Evolutionary conservation across 495 filamentous ascomycete genomes (phyloP).

Genomic region (Penicillium alfredii): DNA sequence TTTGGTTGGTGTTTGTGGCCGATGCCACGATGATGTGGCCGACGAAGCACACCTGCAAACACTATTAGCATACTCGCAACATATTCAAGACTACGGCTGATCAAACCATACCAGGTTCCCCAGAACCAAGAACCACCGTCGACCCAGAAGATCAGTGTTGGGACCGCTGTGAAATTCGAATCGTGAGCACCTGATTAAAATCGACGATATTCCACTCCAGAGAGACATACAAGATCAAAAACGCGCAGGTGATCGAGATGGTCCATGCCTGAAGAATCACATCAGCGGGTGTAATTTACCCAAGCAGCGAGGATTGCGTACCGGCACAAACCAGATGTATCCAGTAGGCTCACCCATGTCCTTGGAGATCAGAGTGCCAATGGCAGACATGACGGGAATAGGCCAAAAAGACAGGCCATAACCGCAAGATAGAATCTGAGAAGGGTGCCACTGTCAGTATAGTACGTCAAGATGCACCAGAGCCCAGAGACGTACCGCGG

Average conservation of each 20-base stretch:
- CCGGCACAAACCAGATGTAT: conserved; percentile 23
- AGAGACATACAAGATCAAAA: conserved; percentile 20
- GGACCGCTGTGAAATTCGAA: conserved; percentile 15
- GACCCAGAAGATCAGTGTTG: conserved; percentile 21
- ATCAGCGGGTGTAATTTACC: neutral
- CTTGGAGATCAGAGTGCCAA: conserved; percentile 14
- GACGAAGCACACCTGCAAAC: conserved; percentile 13
- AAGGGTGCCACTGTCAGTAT: neutral
- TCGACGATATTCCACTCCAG: neutral
- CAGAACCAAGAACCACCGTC: conserved; percentile 24
- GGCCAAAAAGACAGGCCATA: conserved; percentile 26
- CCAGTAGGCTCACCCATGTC: conserved; percentile 18
- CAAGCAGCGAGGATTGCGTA: neutral
- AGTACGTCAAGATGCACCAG: neutral
- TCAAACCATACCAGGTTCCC: conserved; percentile 18
- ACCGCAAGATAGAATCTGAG: conserved; percentile 24
- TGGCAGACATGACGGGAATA: conserved; percentile 16
- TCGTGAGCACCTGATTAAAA: conserved; percentile 1
- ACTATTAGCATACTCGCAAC: neutral
- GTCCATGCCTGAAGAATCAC: conserved; percentile 18
- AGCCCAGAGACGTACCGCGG: conserved; percentile 9
- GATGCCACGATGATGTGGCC: conserved; percentile 22
- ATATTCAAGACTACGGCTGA: no score
- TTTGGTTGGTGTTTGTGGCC: conserved; percentile 18
- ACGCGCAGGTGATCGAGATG: conserved; percentile 22